Conservation (phyloP, 73 alveolate species). For the Tetrahymena elliotti region DNA sequence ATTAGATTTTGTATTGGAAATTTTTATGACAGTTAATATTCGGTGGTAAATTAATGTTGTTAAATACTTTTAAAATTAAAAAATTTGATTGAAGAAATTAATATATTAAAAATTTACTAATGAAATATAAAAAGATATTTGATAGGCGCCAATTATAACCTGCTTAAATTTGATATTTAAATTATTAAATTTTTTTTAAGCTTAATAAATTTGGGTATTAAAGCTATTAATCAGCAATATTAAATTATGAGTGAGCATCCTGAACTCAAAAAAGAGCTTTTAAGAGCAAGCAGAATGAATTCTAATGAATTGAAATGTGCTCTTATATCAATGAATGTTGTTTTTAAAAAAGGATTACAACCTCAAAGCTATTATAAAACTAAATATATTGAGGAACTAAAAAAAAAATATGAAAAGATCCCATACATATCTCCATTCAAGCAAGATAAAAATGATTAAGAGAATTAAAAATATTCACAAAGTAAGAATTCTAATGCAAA, state of each 20-base stretch:
- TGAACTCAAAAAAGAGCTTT: neutral
- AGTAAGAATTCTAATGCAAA: neutral
- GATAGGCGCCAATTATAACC: neutral
- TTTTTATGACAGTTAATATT: neutral
- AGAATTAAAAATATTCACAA: neutral
- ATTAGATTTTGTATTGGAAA: no score
- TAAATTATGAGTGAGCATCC: neutral
- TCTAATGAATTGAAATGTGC: neutral
- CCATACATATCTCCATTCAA: neutral
- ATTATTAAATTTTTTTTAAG: neutral
- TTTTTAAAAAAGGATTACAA: neutral
- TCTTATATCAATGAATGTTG: neutral
- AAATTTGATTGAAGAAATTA: neutral
- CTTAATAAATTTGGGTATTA: neutral
- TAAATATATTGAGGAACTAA: neutral
- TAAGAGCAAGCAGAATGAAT: neutral
- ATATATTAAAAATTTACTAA: neutral
- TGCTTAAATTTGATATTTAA: neutral
- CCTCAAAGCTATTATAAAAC: neutral
- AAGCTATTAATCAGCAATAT: neutral
- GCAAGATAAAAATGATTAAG: neutral
- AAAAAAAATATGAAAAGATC: neutral
- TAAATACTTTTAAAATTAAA: neutral
- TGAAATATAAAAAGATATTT: neutral
- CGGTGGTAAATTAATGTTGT: neutral